phyloP scores from a whole-genome alignment of 345 rosid species.

The Brassica napus region Da-Ae NC_063447.1:26327501-26328000 shows the following conservation, averaged over 20 bases:
- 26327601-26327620: background rate
- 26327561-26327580: no score
- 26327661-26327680: slow-evolving; percentile 1
- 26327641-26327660: slow-evolving; percentile 5
- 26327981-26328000: no score
- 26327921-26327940: no score
- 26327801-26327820: background rate
- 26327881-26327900: no score
- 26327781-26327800: background rate
- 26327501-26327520: no score
- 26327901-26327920: no score
- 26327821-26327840: background rate
- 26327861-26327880: no score
- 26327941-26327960: no score
- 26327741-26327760: background rate
- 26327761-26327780: background rate
- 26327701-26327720: background rate
- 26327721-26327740: background rate
- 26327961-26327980: no score
- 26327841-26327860: background rate
- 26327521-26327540: no score
- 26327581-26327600: background rate
- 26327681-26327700: background rate
- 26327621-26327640: background rate
- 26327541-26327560: no score